Base-by-base conservation (phyloP, 2,329 filamentous ascomycete genomes). In the Aspergillus quadrilineatus region DNA sequence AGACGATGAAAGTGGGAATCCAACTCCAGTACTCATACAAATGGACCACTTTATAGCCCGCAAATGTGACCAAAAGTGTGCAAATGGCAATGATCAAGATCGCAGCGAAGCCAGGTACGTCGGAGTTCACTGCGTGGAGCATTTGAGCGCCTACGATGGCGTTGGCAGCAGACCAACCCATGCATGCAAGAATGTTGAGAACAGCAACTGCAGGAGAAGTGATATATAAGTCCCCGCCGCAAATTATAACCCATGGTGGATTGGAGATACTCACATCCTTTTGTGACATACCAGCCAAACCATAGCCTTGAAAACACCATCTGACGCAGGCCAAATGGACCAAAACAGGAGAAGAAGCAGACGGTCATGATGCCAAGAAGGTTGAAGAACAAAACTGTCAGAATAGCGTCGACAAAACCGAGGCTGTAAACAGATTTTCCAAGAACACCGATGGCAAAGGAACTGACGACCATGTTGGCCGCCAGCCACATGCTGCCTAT, bases 231-330 rank as follows among this genome's bases (percentile, higher is more conserved):
- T 10, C 29, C n/a, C 14, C 4, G 4, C 42, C 14, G 32, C 12
- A 17, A 17, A 4, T 8, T 10, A 12, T n/a, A 2, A 6, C 34
- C 26, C 4, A 32, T 17, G 26, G n/a, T 28, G 41, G 22, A n/a
- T 14, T 28, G 4, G 14, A 42, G 56, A 43, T 14, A 76, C 80
- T 71, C 75, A 87, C 85, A 83, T 63, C 89, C 72, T 71, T 88
- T 89, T 32, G 85, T 85, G n/a, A 81, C 82, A 62, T 83, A 86
- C 73, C 84, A 89, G 7, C 89, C 89, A 69, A 91, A 92, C 75
- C 82, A 92, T 74, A 88, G 92, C 36, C 89, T 80, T 9, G 87
- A 86, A n/a, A 92, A 79, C 1, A 92, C 87, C 86, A 92, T 91
- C 68, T 92, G 89, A 53, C 89, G 84, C 61, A 92, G 78, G 4